Conservation (phyloP, 2,329 filamentous ascomycete species). For the Capronia americana region DNA sequence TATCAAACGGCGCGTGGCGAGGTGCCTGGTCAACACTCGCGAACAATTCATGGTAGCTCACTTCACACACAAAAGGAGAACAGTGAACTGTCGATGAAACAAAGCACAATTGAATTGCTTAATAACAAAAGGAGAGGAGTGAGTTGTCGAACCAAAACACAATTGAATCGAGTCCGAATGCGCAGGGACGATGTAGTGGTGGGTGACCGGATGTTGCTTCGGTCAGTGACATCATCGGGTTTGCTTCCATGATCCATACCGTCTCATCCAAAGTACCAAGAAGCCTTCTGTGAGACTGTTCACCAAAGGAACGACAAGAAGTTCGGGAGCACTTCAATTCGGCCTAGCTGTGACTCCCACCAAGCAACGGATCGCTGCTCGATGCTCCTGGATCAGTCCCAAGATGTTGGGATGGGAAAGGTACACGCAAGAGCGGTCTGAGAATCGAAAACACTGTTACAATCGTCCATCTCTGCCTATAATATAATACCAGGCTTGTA, state of each 20-base stretch:
- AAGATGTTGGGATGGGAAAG: not conserved
- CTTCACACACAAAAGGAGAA: not conserved
- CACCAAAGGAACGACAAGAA: not conserved
- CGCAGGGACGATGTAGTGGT: not conserved
- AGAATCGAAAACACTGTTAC: not conserved
- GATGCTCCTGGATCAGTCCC: not conserved
- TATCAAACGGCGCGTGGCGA: slow-evolving; percentile 14
- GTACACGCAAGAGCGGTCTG: not conserved
- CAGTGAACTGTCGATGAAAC: not conserved
- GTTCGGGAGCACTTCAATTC: not conserved
- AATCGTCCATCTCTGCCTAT: not conserved
- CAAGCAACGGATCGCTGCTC: not conserved
- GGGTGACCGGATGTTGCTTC: not conserved
- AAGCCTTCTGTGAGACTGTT: too few relatives aligned
- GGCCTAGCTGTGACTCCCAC: not conserved
- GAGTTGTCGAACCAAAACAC: not conserved
- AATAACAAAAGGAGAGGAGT: not conserved
- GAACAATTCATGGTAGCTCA: slow-evolving; percentile 28
- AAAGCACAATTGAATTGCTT: not conserved
- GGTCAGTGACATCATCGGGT: slow-evolving; percentile 2
- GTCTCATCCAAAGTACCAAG: too few relatives aligned
- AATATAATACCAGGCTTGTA: not conserved
- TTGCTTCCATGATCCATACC: not conserved
- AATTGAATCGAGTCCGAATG: not conserved
- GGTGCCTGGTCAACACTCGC: slow-evolving; percentile 21